Evolutionary conservation across 2,329 filamentous ascomycete genomes (phyloP).

Genomic region (Epichloe sylvatica): DNA sequence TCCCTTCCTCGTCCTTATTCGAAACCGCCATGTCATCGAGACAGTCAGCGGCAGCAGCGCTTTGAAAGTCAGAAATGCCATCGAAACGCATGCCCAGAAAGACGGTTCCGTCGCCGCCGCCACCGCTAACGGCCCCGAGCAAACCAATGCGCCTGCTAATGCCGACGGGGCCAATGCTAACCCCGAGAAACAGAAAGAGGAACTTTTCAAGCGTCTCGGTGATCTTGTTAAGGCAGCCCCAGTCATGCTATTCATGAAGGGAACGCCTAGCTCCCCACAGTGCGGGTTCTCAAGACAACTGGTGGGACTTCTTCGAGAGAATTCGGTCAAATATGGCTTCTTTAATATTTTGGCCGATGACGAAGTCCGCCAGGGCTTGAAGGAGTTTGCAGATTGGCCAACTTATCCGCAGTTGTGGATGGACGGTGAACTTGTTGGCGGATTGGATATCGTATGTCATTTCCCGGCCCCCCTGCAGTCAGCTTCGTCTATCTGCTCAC

Average conservation of each 20-base stretch:
- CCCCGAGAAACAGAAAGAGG: conserved; percentile 58
- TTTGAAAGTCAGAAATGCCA: conserved; percentile 66
- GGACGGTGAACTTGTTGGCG: conserved; percentile 78
- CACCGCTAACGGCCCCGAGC: conserved; percentile 20
- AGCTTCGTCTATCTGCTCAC: neutral
- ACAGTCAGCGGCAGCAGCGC: conserved; percentile 84
- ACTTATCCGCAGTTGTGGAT: conserved; percentile 95
- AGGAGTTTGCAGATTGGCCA: conserved; percentile 97
- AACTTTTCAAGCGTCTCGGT: conserved; percentile 63
- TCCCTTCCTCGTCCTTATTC: conserved; percentile 76
- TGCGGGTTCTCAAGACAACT: conserved; percentile 89
- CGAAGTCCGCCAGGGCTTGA: conserved; percentile 88
- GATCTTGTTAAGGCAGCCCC: conserved; percentile 89
- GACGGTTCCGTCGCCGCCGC: conserved; percentile 20
- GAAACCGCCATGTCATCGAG: conserved; percentile 62
- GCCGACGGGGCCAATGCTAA: conserved; percentile 29
- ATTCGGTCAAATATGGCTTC: conserved; percentile 90
- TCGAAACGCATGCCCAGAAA: conserved; percentile 63
- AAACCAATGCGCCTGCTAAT: conserved; percentile 27
- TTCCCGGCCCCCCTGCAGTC: neutral
- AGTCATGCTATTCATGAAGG: conserved; percentile 99
- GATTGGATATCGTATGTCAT: conserved; percentile 77
- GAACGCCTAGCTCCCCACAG: conserved; percentile 74
- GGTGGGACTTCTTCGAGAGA: conserved; percentile 73
- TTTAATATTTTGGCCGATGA: conserved; percentile 98